Base-by-base conservation (phyloP, 2,329 filamentous ascomycete genomes). In the Dothistroma pini region DNA sequence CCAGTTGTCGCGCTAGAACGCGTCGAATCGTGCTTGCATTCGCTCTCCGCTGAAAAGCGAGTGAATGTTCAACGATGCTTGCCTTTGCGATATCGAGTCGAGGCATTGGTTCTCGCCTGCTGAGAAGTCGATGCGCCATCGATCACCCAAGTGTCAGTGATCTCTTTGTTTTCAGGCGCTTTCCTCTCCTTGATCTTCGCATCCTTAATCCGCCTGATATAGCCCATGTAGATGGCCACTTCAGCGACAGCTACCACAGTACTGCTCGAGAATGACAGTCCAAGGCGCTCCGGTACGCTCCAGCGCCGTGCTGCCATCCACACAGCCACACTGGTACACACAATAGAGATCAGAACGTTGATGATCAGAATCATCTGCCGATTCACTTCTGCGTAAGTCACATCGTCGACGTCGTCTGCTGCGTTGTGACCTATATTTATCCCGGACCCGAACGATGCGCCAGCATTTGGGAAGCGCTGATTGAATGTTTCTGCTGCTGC, bases 301-400 rank as follows among this genome's bases (percentile, higher is more conserved):
- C 89, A 93, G 82, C 89, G 90, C 55, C 86, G 81, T 1, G 88
- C 88, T 16, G 84, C 83, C n/a, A 92, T 81, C 90, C 90, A 95
- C 35, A 95, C 83, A 8, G 89, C 90, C 2, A 83, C 86, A 2
- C 86, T 89, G 55, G 89, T 89, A 50, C 93, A 90, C 2, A 93
- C 79, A 57, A 97, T 89, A 56, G 91, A 96, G 57, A 96, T 81
- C 44, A 97, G 78, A 55, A 97, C 91, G 74, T 97, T 99, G 70
- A 96, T 82, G 56, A 97, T 91, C 8, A 97, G 80, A 48, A 89
- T 87, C 59, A 95, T 78, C 70, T 95, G 91, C n/a, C 89, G 83
- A 72, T 93, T 89, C 1, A 95, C 81, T 62, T 95, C 90, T 38
- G 84, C 83, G 65, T 87, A 87, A 2, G 86, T 87, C 2, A 89